Conservation (phyloP, 2,329 filamentous ascomycete genomes). For the Helicocarpus griseus region DNA sequence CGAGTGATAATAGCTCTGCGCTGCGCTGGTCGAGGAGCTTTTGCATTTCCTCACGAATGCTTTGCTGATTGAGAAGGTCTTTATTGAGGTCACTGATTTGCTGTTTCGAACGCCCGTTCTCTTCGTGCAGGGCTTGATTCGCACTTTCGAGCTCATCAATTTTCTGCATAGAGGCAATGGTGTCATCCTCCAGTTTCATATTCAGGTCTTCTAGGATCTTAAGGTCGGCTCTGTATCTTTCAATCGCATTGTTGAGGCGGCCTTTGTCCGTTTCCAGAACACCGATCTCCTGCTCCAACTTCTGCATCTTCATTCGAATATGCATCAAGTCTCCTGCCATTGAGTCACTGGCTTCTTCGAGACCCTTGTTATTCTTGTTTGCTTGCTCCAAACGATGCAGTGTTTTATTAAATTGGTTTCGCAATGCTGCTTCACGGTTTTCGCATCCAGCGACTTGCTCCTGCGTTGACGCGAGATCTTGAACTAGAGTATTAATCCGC, state of each 20-base stretch:
- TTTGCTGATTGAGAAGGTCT: slow-evolving; percentile 25
- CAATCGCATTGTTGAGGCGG: slow-evolving; percentile 32
- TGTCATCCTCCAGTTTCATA: slow-evolving; percentile 30
- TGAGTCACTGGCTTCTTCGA: slow-evolving; percentile 32
- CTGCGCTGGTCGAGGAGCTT: slow-evolving; percentile 25
- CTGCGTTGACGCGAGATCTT: slow-evolving; percentile 25
- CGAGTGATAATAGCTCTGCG: slow-evolving; percentile 26
- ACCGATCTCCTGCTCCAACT: slow-evolving; percentile 30
- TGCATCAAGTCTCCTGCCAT: slow-evolving; percentile 38
- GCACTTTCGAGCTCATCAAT: slow-evolving; percentile 24
- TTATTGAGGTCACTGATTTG: slow-evolving; percentile 26
- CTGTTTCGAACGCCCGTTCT: slow-evolving; percentile 22
- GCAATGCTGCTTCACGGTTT: slow-evolving; percentile 31
- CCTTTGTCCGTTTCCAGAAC: slow-evolving; percentile 34
- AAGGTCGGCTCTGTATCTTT: slow-evolving; percentile 36
- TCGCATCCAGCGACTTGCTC: slow-evolving; percentile 24
- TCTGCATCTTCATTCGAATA: slow-evolving; percentile 33
- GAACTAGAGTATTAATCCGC: slow-evolving; percentile 27
- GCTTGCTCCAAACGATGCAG: slow-evolving; percentile 29
- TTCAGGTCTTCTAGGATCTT: slow-evolving; percentile 35
- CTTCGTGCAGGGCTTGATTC: slow-evolving; percentile 29
- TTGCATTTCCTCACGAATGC: slow-evolving; percentile 26
- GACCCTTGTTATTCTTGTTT: slow-evolving; percentile 24
- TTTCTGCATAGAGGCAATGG: slow-evolving; percentile 20
- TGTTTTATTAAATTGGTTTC: slow-evolving; percentile 36